Conservation (phyloP, 2,329 filamentous ascomycete genomes). For the Aspergillus ruber region DNA sequence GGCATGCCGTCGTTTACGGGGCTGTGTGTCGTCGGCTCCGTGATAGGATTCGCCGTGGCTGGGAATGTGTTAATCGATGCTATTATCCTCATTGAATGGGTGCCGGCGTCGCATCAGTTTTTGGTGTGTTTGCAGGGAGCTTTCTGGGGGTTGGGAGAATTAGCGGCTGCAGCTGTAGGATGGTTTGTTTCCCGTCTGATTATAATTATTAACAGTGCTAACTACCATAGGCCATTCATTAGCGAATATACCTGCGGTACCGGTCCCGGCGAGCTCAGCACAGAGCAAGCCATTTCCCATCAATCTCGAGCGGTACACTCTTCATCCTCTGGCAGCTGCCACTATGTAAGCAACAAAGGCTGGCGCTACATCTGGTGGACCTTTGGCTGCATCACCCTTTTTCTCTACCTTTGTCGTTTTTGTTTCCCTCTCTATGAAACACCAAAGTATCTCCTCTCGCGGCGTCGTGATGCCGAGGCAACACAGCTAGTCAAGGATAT, state of each 20-base stretch:
- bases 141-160: slow-evolving; percentile 14
- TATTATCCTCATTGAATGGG: slow-evolving; percentile 11
- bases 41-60: slow-evolving; percentile 13
- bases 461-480: slow-evolving; percentile 12
- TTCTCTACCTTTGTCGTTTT: slow-evolving; percentile 14
- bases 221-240: slow-evolving; percentile 13
- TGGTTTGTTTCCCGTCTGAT: slow-evolving; percentile 6
- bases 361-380: slow-evolving; percentile 20
- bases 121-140: slow-evolving; percentile 11
- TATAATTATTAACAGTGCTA: not conserved
- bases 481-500: slow-evolving; percentile 16
- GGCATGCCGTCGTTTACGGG: slow-evolving; percentile 15
- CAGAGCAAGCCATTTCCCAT: slow-evolving; percentile 5
- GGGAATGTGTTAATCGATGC: slow-evolving; percentile 13
- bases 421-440: slow-evolving; percentile 12
- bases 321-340: slow-evolving; percentile 8
- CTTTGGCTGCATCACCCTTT: slow-evolving; percentile 15
- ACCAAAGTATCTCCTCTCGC: slow-evolving; percentile 12
- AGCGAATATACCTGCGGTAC: slow-evolving; percentile 16
- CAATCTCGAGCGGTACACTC: not conserved
- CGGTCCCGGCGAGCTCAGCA: slow-evolving; percentile 13
- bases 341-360: slow-evolving; percentile 17
- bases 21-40: slow-evolving; percentile 19
- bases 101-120: slow-evolving; percentile 16
- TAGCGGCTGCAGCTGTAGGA: slow-evolving; percentile 12